Evolutionary conservation across 2,329 filamentous ascomycete genomes (phyloP), one percentile per base, ranked within the genome.

Genomic region (Xylaria sp.): DNA sequence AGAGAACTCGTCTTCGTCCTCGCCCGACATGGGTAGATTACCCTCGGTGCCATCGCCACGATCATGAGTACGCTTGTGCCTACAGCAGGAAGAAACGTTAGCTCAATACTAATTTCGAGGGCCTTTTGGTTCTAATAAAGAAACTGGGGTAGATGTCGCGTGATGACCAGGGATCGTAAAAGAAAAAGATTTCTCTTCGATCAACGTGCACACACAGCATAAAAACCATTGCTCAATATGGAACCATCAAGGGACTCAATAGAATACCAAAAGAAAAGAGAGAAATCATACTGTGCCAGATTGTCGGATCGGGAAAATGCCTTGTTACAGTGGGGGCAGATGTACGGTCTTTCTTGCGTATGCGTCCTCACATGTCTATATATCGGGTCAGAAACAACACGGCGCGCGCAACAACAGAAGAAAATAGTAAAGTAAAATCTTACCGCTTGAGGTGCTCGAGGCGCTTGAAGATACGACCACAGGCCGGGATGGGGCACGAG

Each of bases 381-480:
- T 74, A 72, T 73, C 73, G 72, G 71, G 76, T 79, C 72, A 79
- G 78, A 79, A 78, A 75, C 69, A 74, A 68, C 71, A 72, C 74
- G 72, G 73, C 69, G 73, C 71, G 70, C 72, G 44, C 57, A 60
- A 68, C 69, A 74, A 69, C 75, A 61, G 76, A 74, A 73, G 70
- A 71, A 70, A 71, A 74, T 71, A n/a, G 23, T 30, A 30, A 30
- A 71, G 73, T 69, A 70, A 67, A 71, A 72, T 81, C 89, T 86
- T 91, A 96, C 91, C 93, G 88, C 84, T 99, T 99, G 72, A 99
- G 86, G 79, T 99, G 94, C 80, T 99, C 94, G 80, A 99, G 85
- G 76, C 94, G 88, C 87, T 99, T 99, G 84, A 99, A 99, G 63
- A 97, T 84, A 71, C 94, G 89, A 57, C 94, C 94, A 74, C 94